Evolutionary conservation across 1,139 yeast genomes (phyloP).

Genomic region (Meyerozyma elateridarum): DNA sequence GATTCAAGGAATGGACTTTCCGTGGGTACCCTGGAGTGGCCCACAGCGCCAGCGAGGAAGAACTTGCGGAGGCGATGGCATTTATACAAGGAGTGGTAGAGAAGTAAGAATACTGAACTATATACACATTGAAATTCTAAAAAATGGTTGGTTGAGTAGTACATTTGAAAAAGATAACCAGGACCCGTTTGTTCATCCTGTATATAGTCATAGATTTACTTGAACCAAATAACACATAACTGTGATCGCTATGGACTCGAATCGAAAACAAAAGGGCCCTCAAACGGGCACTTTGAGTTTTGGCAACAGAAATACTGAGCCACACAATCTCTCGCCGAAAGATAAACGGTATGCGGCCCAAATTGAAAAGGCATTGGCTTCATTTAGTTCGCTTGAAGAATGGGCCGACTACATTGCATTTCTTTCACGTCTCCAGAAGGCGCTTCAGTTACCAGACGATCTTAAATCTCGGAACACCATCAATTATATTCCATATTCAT

Average conservation of each 20-base stretch:
- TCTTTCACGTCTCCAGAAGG: slow-evolving; percentile 70
- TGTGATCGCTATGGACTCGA: no score
- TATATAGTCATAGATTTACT: no score
- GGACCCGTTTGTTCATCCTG: no score
- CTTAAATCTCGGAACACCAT: slow-evolving; percentile 32
- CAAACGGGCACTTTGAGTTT: no score
- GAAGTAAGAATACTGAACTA: slow-evolving; percentile 1
- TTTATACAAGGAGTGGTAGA: slow-evolving; percentile 34
- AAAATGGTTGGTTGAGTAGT: no score
- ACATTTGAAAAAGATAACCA: no score
- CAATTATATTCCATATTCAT: slow-evolving; percentile 36
- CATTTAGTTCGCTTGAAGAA: slow-evolving; percentile 85
- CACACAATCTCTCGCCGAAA: slow-evolving; percentile 37
- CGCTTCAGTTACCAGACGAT: slow-evolving; percentile 40
- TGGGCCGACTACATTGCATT: slow-evolving; percentile 99
- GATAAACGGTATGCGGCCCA: slow-evolving; percentile 64
- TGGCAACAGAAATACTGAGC: no score
- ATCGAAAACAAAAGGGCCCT: no score
- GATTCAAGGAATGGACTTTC: slow-evolving; percentile 51
- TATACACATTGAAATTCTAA: no score
- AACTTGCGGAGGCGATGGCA: slow-evolving; percentile 52
- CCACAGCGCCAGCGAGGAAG: slow-evolving; percentile 67
- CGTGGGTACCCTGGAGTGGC: slow-evolving; percentile 58
- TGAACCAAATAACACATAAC: no score
- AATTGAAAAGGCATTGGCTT: slow-evolving; percentile 67